Evolutionary conservation across 257 asterid species (phyloP).

Genomic region (Asclepias syriaca): DNA sequence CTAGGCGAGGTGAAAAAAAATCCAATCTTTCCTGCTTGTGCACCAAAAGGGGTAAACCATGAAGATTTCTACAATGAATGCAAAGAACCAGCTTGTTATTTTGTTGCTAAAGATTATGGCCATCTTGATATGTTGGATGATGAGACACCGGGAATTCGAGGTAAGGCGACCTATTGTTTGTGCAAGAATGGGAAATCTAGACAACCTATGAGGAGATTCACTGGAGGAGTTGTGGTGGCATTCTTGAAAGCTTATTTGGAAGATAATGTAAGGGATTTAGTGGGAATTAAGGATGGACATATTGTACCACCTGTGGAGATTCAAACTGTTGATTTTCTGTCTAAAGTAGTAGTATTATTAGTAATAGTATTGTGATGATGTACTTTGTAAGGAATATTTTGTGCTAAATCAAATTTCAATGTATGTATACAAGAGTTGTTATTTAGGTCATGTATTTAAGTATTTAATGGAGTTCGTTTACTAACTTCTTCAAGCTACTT

Average conservation of each 20-base stretch:
- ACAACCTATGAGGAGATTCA: constrained; percentile 80
- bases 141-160: constrained; percentile 70
- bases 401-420: too few relatives aligned
- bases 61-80: constrained; percentile 72
- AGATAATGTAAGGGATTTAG: constrained; percentile 40
- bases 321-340: constrained; percentile 46
- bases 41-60: constrained; percentile 86
- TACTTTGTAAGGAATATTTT: too few relatives aligned
- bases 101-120: constrained; percentile 78
- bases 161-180: constrained; percentile 50
- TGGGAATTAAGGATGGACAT: constrained; percentile 44
- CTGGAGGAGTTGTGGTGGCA: constrained; percentile 66
- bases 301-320: constrained; percentile 48
- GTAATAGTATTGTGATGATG: background rate
- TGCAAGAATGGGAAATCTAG: constrained; percentile 74
- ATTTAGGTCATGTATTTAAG: too few relatives aligned
- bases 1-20: constrained; percentile 60
- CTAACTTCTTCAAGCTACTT: too few relatives aligned
- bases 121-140: constrained; percentile 86
- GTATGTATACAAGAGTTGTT: too few relatives aligned
- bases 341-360: background rate
- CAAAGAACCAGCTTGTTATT: constrained; percentile 42
- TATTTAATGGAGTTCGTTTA: too few relatives aligned
- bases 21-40: constrained; percentile 73
- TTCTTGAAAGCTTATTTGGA: constrained; percentile 64